Base-by-base conservation (phyloP, 306 rosid species). In the Bauhinia variegata region DNA sequence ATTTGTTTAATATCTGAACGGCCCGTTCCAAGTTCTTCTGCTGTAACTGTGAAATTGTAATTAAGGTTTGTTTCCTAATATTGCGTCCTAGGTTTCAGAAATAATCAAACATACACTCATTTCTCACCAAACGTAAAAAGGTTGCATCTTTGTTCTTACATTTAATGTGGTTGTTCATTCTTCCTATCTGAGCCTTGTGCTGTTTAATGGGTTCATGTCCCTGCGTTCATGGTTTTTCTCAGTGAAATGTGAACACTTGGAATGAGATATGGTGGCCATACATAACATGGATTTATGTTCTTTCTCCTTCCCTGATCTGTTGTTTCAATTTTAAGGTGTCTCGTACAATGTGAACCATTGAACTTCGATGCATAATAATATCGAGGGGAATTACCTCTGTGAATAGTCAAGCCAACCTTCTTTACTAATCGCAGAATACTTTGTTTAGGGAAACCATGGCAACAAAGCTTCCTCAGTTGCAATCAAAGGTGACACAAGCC, bases 391-490 rank as follows among this genome's bases (percentile, higher is more conserved):
- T 23, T 23, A 23, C 28, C 28, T 1, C 28, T 33, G 15, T 18
- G 13, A 4, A 30, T 39, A 13, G 39, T 49, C 14, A 49, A 23
- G 11, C 9, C 5, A 59, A 52, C 34, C 41, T 17, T 4, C 12
- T 33, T 72, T 64, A 60, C 14, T 30, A 6, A 44, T 15, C 19
- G 33, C 3, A 39, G 31, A 33, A 51, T 67, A 73, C 30, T 62
- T 36, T 56, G 19, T 66, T 38, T 36, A 74, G 76, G 57, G 49
- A 50, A 43, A 70, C 71, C 37, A 85, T 82, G 85, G 79, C 85
- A 44, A 79, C 85, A 55, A 82, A 71, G 71, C 41, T 85, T 49
- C 68, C 81, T 34, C 77, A 72, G 39, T 37, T 78, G 43, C 82
- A 70, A 68, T 63, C 83, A 33, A 82, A 82, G 80, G 52, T 74